A percentile compares a stretch with the other conserved stretches of the same genome.
Evolutionary conservation across 306 rosid genomes (phyloP).

Genomic region (Cicer cuneatum): DNA sequence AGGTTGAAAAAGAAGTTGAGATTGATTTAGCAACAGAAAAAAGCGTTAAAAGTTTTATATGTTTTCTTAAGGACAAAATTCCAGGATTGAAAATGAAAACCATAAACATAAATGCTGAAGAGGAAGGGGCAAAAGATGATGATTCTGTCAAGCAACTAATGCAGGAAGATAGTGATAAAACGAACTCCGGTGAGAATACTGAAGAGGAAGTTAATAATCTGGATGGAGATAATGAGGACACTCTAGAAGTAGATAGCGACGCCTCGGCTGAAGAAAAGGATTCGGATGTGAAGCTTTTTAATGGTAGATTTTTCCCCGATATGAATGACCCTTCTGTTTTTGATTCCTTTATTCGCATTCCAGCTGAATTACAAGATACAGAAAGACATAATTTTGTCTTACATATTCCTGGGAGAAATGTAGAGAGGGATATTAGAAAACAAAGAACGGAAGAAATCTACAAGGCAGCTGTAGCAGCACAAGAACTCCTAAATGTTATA

Average conservation of each 20-base stretch:
- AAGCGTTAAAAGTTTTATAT: conserved; percentile 85
- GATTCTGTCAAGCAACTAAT: conserved; percentile 65
- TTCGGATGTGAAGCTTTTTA: conserved; percentile 77
- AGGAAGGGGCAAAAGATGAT: conserved; percentile 62
- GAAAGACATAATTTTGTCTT: conserved; percentile 76
- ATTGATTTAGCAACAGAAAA: conserved; percentile 85
- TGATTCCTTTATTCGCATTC: conserved; percentile 74
- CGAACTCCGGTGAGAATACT: conserved; percentile 60
- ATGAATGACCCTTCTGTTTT: conserved; percentile 66
- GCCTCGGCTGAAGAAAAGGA: conserved; percentile 66
- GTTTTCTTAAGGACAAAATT: conserved; percentile 87
- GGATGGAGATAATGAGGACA: conserved; percentile 72
- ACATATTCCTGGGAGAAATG: conserved; percentile 68
- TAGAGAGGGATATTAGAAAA: conserved; percentile 60
- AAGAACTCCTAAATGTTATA: conserved; percentile 83
- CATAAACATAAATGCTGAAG: conserved; percentile 67
- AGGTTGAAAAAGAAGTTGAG: conserved; percentile 66
- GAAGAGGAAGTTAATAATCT: conserved; percentile 64
- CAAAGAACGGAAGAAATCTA: conserved; percentile 55
- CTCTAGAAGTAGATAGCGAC: conserved; percentile 63
- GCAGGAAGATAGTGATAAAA: conserved; percentile 65
- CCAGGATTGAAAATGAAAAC: conserved; percentile 90
- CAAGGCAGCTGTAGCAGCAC: conserved; percentile 81
- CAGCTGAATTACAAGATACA: conserved; percentile 77
- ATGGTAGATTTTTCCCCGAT: conserved; percentile 81